These are phyloP conservation scores for Eucalyptus pumila DNA, from an alignment of 345 rosid species.

Conservation along the genomic window DNA sequence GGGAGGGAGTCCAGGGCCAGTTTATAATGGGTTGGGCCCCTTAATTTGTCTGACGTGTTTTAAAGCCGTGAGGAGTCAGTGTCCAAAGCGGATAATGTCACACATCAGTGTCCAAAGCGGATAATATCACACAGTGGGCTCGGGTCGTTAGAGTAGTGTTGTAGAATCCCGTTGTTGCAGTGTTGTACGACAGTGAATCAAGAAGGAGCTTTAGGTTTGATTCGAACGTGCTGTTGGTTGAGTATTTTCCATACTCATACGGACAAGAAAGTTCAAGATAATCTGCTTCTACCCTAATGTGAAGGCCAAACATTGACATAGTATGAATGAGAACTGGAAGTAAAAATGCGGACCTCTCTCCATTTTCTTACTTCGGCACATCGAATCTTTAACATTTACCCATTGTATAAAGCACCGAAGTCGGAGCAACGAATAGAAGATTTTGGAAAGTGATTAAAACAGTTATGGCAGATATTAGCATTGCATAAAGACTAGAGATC, in stretches of 20 bases:
- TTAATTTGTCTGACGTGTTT: too few relatives aligned
- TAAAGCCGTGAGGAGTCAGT: too few relatives aligned
- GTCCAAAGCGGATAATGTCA: too few relatives aligned
- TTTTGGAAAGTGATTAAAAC: neutral
- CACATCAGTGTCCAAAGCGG: too few relatives aligned
- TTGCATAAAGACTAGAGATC: neutral
- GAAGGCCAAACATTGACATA: neutral
- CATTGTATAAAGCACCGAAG: neutral
- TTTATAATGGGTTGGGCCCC: too few relatives aligned
- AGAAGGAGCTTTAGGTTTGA: constrained; percentile 3
- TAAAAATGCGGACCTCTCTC: neutral
- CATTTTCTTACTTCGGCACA: neutral
- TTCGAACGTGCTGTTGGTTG: neutral
- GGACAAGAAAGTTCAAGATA: neutral
- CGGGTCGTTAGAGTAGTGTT: neutral
- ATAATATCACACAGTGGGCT: too few relatives aligned
- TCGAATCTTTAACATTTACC: neutral
- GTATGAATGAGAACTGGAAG: neutral
- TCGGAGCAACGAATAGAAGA: neutral
- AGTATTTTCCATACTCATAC: neutral
- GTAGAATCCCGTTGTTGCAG: constrained; percentile 7
- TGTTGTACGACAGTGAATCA: neutral
- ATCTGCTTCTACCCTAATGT: neutral
- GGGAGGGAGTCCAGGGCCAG: too few relatives aligned
- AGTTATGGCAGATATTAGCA: neutral